Percentiles rank a stretch among this genome's conserved stretches.
These are phyloP conservation scores for Epichloe elymi DNA, from an alignment of 2,329 filamentous ascomycete species.

Conservation along the genomic window DNA sequence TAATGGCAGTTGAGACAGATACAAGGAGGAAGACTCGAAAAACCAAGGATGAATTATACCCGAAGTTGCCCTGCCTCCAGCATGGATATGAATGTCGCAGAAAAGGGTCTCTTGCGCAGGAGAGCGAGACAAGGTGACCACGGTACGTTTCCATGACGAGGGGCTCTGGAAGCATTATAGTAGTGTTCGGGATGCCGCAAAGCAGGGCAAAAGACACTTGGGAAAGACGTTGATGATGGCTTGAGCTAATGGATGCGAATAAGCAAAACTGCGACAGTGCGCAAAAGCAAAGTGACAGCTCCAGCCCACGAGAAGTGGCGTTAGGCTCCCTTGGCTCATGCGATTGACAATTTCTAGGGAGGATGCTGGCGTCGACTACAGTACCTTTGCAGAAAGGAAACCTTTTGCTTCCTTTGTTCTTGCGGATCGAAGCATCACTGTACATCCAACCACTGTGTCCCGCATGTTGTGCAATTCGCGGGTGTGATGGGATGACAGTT, in stretches of 20 bases:
- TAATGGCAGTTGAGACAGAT: background rate
- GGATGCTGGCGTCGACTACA: background rate
- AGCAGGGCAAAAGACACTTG: slow-evolving; percentile 3
- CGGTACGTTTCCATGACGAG: slow-evolving; percentile 1
- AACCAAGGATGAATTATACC: background rate
- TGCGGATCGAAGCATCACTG: background rate
- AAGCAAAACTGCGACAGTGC: slow-evolving; percentile 5
- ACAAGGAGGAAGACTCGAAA: background rate
- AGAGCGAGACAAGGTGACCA: slow-evolving; percentile 5
- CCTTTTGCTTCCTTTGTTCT: background rate
- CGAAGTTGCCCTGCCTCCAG: background rate
- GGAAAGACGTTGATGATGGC: slow-evolving; percentile 1
- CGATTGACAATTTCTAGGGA: background rate
- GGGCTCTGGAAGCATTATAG: slow-evolving; percentile 5
- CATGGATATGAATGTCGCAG: slow-evolving; percentile 3
- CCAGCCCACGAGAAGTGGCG: background rate
- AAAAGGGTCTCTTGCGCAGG: background rate
- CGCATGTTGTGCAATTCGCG: background rate
- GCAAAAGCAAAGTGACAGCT: slow-evolving; percentile 6
- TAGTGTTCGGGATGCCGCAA: slow-evolving; percentile 3
- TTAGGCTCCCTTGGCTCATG: background rate
- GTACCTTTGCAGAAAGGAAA: background rate
- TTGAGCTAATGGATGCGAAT: slow-evolving; percentile 1
- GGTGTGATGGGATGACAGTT: background rate
- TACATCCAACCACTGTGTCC: background rate